phyloP scores from a whole-genome alignment of 306 rosid genomes.

The Elaeagnus macrophylla region DNA sequence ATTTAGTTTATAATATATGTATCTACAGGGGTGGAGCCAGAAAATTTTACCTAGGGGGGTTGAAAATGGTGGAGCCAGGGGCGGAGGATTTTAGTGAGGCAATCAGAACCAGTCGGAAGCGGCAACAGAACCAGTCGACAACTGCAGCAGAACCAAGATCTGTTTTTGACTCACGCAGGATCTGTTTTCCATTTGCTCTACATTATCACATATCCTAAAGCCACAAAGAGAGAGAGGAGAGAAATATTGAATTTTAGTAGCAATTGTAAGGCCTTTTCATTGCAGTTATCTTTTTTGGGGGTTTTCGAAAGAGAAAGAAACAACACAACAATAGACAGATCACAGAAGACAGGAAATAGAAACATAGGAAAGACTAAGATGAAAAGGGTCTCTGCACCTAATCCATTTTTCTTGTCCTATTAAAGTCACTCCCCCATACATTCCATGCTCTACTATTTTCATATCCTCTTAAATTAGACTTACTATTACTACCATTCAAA shows the following conservation, averaged over 20 bases:
- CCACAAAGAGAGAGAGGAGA: conserved; percentile 9
- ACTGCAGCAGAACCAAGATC: no score
- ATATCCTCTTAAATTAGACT: background rate
- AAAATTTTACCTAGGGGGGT: no score
- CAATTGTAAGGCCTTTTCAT: conserved; percentile 24
- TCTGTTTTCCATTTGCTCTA: conserved; percentile 7
- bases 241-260: conserved; percentile 33
- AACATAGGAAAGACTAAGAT: conserved; percentile 29
- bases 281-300: conserved; percentile 28
- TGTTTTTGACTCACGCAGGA: no score
- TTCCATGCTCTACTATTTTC: conserved; percentile 10
- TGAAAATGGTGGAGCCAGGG: no score
- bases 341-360: conserved; percentile 29
- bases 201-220: background rate
- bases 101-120: no score
- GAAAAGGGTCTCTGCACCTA: conserved; percentile 22
- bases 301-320: conserved; percentile 17
- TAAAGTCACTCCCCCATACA: background rate
- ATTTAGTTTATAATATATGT: no score
- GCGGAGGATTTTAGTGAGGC: no score
- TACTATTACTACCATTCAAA: no score
- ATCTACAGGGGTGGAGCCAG: no score
- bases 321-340: background rate
- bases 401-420: conserved; percentile 24
- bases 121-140: no score